Evolutionary conservation across 1,284 basidiomycete genomes (phyloP).

Genomic region (Irpex sp.): DNA sequence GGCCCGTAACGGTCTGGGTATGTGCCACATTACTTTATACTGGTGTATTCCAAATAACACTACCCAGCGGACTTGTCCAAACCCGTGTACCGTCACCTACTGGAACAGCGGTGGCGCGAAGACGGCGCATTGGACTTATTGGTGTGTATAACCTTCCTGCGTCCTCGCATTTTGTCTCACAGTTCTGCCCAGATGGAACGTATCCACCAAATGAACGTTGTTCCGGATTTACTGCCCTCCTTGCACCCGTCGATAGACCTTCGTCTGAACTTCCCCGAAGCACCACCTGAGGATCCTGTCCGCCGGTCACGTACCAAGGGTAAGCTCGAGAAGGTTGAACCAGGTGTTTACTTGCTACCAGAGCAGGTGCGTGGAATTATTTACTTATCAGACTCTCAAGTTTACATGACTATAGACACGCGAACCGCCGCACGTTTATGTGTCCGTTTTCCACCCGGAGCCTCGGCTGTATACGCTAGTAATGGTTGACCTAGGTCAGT

Average conservation of each 20-base stretch:
- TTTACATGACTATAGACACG: slow-evolving; percentile 44
- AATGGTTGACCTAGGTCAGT: slow-evolving; percentile 78
- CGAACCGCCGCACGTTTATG: slow-evolving; percentile 58
- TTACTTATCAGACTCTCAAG: background rate
- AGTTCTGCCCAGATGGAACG: slow-evolving; percentile 75
- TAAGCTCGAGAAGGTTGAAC: slow-evolving; percentile 56
- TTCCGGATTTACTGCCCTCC: slow-evolving; percentile 81
- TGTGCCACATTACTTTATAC: slow-evolving; percentile 22
- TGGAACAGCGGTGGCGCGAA: slow-evolving; percentile 84
- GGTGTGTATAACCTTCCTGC: slow-evolving; percentile 35
- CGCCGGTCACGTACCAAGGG: slow-evolving; percentile 31
- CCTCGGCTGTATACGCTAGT: slow-evolving; percentile 84
- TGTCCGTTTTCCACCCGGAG: slow-evolving; percentile 78
- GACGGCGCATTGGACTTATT: slow-evolving; percentile 82
- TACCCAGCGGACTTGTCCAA: slow-evolving; percentile 56
- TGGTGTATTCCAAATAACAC: slow-evolving; percentile 3
- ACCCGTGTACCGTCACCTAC: slow-evolving; percentile 74
- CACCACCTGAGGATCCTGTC: slow-evolving; percentile 26
- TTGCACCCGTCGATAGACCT: slow-evolving; percentile 76
- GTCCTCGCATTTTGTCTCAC: background rate
- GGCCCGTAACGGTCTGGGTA: slow-evolving; percentile 74
- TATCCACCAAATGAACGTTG: slow-evolving; percentile 82
- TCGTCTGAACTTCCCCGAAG: slow-evolving; percentile 52
- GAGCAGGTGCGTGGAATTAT: slow-evolving; percentile 47
- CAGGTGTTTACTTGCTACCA: slow-evolving; percentile 64